Base-by-base conservation (phyloP, 2,329 filamentous ascomycete genomes). In the Drechslera avenae region DNA sequence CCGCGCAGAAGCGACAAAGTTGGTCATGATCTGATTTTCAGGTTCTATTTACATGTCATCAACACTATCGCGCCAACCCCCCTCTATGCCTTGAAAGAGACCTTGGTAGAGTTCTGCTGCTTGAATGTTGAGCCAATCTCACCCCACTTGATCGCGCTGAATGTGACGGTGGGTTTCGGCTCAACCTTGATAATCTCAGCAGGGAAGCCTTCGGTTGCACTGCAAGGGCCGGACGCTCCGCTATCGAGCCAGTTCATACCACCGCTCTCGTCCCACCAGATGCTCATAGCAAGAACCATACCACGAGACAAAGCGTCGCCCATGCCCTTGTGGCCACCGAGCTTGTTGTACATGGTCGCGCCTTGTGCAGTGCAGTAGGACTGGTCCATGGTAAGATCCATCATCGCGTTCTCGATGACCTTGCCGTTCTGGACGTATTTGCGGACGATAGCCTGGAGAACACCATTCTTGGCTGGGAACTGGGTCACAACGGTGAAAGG, bases 401-500 rank as follows among this genome's bases (percentile, higher is more conserved):
- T 41, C 13, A 78, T 66, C 7, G 80, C 78, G 75, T 87, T 86
- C 60, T 79, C 74, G 60, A 87, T 82, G 53, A 85, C 78, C 30
- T 76, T 75, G 59, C 83, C 83, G 70, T 83, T 75, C 74, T 88
- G 86, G 50, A 86, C 79, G 70, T 88, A 88, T 72, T 86, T 79
- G 62, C 86, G 83, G 62, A 80, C 81, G 70, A 88, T 86, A 71
- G 85, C 80, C 44, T 74, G 77, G 40, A 88, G 81, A 8, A 75
- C 73, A 49, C 85, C 84, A 52, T 78, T 69, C 41, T 79, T 83
- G 46, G 81, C 83, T 59, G 84, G 72, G 76, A 88, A 88, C 71
- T 88, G 85, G 8, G 86, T 88, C 50, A 88, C 82, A 18, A 89
- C 84, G 7, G 85, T 88, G 61, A 88, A 72, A 62, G 82, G 81